Evolutionary conservation across 2,329 filamentous ascomycete genomes (phyloP).

Genomic region (Magnaporthiopsis poae): DNA sequence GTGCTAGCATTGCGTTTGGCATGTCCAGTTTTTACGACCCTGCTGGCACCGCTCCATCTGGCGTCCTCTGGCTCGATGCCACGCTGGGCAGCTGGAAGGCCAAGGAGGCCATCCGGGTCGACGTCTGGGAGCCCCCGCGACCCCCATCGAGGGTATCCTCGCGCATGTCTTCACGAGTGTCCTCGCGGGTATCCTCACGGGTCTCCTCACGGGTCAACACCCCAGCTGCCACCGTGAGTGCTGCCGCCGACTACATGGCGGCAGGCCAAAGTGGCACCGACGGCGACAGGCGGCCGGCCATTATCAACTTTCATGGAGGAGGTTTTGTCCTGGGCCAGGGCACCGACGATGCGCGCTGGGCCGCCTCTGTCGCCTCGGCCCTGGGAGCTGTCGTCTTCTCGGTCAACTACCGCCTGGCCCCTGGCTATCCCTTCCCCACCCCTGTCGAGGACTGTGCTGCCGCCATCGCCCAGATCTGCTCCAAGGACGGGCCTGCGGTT

Average conservation of each 20-base stretch:
- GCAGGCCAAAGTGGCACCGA: background rate
- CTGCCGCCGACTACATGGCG: background rate
- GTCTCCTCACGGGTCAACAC: background rate
- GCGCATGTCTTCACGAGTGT: background rate
- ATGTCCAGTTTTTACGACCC: constrained; percentile 10
- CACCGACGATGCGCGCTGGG: constrained; percentile 55
- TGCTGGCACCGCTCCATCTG: constrained; percentile 10
- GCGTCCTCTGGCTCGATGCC: constrained; percentile 19
- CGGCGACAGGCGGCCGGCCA: constrained; percentile 29
- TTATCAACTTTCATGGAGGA: constrained; percentile 60
- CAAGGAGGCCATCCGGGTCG: constrained; percentile 16
- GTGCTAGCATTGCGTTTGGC: constrained; percentile 16
- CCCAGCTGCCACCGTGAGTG: background rate
- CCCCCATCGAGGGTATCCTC: background rate
- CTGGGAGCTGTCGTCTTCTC: constrained; percentile 51
- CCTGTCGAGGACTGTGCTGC: constrained; percentile 58
- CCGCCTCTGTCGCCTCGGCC: constrained; percentile 22
- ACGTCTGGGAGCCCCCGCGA: constrained; percentile 14
- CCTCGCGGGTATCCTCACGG: background rate
- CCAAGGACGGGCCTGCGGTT: constrained; percentile 23
- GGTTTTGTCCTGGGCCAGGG: constrained; percentile 55
- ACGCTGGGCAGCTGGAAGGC: constrained; percentile 17
- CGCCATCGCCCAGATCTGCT: constrained; percentile 45
- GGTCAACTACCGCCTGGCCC: constrained; percentile 60
- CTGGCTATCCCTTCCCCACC: constrained; percentile 53